These are phyloP conservation scores for Talaromyces albobiverticillius DNA, from an alignment of 2,329 filamentous ascomycete genomes.

Conservation along the genomic window DNA sequence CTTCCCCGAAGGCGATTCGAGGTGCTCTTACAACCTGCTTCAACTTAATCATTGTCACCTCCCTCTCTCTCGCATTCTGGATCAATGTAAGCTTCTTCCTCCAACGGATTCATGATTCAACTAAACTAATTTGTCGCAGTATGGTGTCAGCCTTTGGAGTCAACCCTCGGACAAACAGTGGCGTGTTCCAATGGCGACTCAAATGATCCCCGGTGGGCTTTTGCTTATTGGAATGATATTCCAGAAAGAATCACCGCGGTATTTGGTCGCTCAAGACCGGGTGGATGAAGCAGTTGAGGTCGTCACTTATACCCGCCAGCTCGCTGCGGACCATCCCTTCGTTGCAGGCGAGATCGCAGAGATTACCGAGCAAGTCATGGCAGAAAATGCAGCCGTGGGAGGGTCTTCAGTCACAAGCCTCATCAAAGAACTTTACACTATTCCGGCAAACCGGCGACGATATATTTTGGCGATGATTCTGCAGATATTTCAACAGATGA, in stretches of 20 bases:
- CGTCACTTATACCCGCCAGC: constrained; percentile 28
- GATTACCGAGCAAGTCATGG: constrained; percentile 28
- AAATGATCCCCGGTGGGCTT: constrained; percentile 27
- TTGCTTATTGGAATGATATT: constrained; percentile 28
- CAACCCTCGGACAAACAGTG: constrained; percentile 21
- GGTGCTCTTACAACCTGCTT: constrained; percentile 18
- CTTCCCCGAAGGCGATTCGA: constrained; percentile 29
- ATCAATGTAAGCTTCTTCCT: too few species aligned
- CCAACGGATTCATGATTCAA: too few species aligned
- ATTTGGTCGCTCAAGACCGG: constrained; percentile 28
- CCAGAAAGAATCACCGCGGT: constrained; percentile 33
- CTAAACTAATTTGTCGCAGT: constrained; percentile 17
- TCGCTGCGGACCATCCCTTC: constrained; percentile 27
- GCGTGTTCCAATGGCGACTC: constrained; percentile 31
- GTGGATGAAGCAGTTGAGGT: constrained; percentile 26
- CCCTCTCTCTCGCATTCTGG: too few species aligned
- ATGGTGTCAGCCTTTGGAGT: constrained; percentile 31
- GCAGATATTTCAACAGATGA: constrained; percentile 56
- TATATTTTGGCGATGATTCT: neutral
- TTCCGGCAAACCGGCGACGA: constrained; percentile 1
- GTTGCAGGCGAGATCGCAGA: constrained; percentile 23
- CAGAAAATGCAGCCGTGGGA: constrained; percentile 33
- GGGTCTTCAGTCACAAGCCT: constrained; percentile 30
- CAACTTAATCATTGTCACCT: constrained; percentile 28
- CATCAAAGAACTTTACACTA: constrained; percentile 30